Base-by-base conservation (phyloP, 352 stramenopile genomes). In the Globisporangium rhizosaccharum region DNA sequence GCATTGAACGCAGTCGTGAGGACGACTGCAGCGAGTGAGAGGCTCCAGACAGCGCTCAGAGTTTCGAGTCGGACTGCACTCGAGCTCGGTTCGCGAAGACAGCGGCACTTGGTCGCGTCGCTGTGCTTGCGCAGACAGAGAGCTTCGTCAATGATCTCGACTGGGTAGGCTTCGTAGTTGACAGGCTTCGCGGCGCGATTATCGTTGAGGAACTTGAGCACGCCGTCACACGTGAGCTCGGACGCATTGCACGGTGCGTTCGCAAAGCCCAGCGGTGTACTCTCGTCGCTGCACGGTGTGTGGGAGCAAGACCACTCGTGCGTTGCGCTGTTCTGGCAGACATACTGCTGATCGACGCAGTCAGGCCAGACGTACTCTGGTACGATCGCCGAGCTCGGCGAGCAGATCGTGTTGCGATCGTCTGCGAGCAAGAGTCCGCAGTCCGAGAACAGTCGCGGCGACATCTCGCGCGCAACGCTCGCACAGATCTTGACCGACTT, bases 171-270 rank as follows among this genome's bases (percentile, higher is more conserved):
- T 61, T 92, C 77, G 59, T 78, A 90, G 57, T 85, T 79, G 10
- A 76, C 75, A n/a, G 83, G 83, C 59, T 92, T 92, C 7, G 79
- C 83, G 0, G 73, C 79, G 0, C 79, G 73, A 50, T 90, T 88
- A 53, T 93, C 81, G 67, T 93, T 90, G 18, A 93, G 66, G 57
- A 91, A 82, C 72, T 79, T 79, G 51, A 90, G 66, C 39, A 67
- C 65, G 51, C 77, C 78, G 48, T 67, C 64, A 58, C 83, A 93
- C 1, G 81, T 93, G 54, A 73, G 62, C 23, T 74, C 58, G 3
- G 71, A 69, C 1, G 59, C 36, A 30, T 87, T 83, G 59, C 83
- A 93, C 18, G 79, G 81, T 18, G 63, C 68, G 55, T 88, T 68
- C 20, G 76, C 73, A 63, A 93, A 91, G 14, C 79, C 79, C 14